Conservation (phyloP, 768 basidiomycete genomes). For the Gautieria morchelliformis region DNA sequence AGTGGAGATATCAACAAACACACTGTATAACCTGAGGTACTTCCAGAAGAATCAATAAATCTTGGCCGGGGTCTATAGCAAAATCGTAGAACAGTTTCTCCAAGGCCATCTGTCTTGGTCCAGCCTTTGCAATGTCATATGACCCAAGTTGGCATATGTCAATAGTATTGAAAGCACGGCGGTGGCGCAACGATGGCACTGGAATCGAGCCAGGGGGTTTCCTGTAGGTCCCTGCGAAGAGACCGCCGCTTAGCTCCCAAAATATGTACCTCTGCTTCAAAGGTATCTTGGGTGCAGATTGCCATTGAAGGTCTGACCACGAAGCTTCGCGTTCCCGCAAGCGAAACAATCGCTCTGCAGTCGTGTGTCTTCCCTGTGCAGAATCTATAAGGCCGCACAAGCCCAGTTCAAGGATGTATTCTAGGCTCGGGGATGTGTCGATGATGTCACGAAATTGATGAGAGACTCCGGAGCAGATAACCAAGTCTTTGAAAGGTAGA, state of each 20-base stretch:
- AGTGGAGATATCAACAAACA: background rate
- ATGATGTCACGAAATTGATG: slow-evolving; percentile 1
- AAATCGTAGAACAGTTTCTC: background rate
- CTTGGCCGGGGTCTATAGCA: slow-evolving; percentile 3
- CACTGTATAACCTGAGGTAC: background rate
- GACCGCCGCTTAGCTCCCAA: slow-evolving; percentile 5
- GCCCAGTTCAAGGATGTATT: slow-evolving; percentile 7
- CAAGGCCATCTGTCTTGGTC: background rate
- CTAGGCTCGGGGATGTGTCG: background rate
- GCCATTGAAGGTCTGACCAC: slow-evolving; percentile 1
- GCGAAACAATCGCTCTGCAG: background rate
- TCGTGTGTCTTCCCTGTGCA: background rate
- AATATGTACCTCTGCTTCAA: background rate
- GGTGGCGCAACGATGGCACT: background rate
- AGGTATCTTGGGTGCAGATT: background rate
- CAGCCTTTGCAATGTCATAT: background rate
- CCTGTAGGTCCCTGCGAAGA: background rate
- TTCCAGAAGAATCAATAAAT: slow-evolving; percentile 3
- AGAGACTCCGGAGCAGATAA: slow-evolving; percentile 4
- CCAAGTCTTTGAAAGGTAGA: slow-evolving; percentile 6
- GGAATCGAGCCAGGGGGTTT: background rate
- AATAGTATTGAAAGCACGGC: slow-evolving; percentile 1
- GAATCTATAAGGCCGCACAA: slow-evolving; percentile 5
- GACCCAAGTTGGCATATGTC: background rate
- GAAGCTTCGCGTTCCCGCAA: slow-evolving; percentile 2